Conservation (phyloP, 2,329 filamentous ascomycete genomes). For the Verticillium zaregamsianum region DNA sequence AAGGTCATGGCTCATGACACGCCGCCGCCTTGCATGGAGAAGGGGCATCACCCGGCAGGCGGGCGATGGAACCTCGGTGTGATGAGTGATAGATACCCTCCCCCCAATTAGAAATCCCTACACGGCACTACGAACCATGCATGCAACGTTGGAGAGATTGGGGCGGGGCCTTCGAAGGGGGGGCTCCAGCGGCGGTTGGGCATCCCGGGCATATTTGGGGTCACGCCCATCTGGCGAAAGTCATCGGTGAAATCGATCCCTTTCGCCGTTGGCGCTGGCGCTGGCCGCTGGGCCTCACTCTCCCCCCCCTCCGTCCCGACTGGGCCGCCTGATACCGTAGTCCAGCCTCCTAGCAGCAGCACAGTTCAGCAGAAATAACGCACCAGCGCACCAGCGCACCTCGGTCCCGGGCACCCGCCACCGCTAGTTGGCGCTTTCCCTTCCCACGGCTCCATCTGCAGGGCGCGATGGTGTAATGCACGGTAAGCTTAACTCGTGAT, state of each 20-base stretch:
- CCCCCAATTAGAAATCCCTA: not conserved
- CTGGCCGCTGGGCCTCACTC: too few species aligned
- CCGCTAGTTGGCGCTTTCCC: too few species aligned
- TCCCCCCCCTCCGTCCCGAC: too few species aligned
- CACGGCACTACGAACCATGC: not conserved
- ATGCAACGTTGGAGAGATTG: not conserved
- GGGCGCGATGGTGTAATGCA: not conserved
- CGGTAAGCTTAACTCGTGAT: not conserved
- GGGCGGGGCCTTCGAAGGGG: not conserved
- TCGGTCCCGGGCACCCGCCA: too few species aligned
- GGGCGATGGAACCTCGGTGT: not conserved
- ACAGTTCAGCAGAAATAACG: too few species aligned
- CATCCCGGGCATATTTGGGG: not conserved
- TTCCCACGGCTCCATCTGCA: not conserved
- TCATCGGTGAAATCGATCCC: not conserved
- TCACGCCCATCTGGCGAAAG: not conserved
- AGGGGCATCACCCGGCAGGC: not conserved
- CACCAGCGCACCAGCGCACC: too few species aligned
- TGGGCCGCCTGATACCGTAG: too few species aligned
- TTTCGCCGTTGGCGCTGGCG: not conserved
- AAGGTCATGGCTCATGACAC: not conserved
- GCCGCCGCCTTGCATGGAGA: not conserved
- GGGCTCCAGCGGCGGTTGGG: not conserved
- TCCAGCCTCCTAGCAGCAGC: too few species aligned
- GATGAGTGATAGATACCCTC: not conserved